Conservation (phyloP, 176 grass and related monocot genomes). For the Coix lacrymajobi region DNA sequence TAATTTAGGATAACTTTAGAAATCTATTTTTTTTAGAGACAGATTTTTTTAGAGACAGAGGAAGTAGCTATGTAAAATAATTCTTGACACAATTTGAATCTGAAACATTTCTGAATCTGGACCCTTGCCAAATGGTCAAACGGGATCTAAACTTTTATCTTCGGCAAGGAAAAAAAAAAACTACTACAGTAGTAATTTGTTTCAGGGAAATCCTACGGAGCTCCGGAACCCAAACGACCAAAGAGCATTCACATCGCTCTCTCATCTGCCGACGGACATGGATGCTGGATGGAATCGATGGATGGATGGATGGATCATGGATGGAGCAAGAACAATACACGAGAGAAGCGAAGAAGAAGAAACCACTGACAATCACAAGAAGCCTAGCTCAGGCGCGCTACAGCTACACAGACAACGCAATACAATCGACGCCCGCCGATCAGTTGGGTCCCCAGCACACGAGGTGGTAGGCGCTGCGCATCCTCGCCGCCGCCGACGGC, state of each 20-base stretch:
- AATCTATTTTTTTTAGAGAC: too few species aligned
- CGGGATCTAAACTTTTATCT: too few species aligned
- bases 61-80: too few species aligned
- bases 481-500: neutral
- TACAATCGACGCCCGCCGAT: neutral
- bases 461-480: constrained; percentile 52
- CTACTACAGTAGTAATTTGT: neutral
- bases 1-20: too few species aligned
- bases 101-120: too few species aligned
- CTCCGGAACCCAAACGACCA: neutral
- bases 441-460: constrained; percentile 60
- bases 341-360: neutral
- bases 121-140: too few species aligned
- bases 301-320: neutral
- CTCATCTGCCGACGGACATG: neutral
- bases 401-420: neutral
- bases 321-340: neutral
- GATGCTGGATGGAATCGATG: neutral
- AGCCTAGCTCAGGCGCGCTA: neutral
- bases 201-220: neutral
- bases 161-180: too few species aligned
- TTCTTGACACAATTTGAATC: too few species aligned
- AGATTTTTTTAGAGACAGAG: too few species aligned
- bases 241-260: neutral
- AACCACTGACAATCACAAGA: neutral